Evolutionary conservation across 495 filamentous ascomycete species (phyloP), one percentile per base, ranked within the genome.

Genomic region (Lichenothelia convexa): DNA sequence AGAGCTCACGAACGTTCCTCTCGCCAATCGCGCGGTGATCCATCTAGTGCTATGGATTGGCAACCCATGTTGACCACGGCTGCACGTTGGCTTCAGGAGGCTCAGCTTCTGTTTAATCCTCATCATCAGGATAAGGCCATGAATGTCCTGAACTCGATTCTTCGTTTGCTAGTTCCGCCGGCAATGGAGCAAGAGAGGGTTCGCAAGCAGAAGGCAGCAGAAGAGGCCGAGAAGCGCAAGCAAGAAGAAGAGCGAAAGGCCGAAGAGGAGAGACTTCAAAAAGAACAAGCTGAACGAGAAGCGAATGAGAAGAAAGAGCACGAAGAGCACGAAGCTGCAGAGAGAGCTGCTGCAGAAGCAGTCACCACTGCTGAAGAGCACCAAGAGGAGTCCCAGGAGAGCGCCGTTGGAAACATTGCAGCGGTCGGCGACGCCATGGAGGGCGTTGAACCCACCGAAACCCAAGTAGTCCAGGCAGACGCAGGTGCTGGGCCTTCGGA

Each of bases 71-170:
- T 67, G 2, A 94, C 87, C 8, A 60, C 58, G 27, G 19, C n/a
- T 18, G 60, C 63, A 27, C 73, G 89, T 30, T 99, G 91, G 86
- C 73, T 79, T 45, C 81, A 93, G 46, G 89, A 95, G 57, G 80
- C 85, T 9, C 75, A 76, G 40, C 70, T 95, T 54, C 61, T 95
- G 1, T 95, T 84, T 54, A 78, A 78, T 32, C 55, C 54, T 27
- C 64, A 58, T 16, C 67, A 77, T 35, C 48, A 67, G 5, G 84
- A 91, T 21, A 84, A 80, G 47, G 70, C 75, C n/a, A 58, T 63
- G 39, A 74, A 71, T 41, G 63, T 93, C 3, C 57, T 80, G 40
- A 72, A 71, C 46, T 68, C 73, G n/a, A 65, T 99, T 8, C 55
- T 92, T 12, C 69, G 67, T 20, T 53, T 73, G 26, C 64, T 95